A percentile compares a stretch with the other conserved stretches of the same genome.
Conservation (phyloP, 306 rosid genomes). For the Fragaria ananassa region DNA sequence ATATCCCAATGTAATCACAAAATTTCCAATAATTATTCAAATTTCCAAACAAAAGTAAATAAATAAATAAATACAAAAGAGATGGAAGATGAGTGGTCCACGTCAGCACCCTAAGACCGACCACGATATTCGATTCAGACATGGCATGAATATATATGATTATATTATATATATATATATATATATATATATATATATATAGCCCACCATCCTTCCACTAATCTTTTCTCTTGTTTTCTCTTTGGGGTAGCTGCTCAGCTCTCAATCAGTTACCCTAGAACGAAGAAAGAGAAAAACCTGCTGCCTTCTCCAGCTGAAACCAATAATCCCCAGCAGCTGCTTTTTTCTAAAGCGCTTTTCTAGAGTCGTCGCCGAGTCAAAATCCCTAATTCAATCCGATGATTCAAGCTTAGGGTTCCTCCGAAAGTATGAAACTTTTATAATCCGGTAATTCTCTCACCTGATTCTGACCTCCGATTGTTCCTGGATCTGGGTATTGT, state of each 20-base stretch:
- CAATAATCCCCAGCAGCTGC: slow-evolving; percentile 4
- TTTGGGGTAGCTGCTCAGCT: not conserved
- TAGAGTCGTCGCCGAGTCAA: slow-evolving; percentile 6
- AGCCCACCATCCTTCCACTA: not conserved
- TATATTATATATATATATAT: not conserved
- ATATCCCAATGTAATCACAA: not conserved
- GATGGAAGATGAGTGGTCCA: slow-evolving; percentile 29
- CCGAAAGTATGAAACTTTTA: not conserved
- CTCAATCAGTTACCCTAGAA: slow-evolving; percentile 10
- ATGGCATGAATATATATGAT: not conserved
- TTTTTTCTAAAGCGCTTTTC: not conserved
- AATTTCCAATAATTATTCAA: no score
- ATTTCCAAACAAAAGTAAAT: not conserved
- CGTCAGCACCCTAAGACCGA: slow-evolving; percentile 24
- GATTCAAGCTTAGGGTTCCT: slow-evolving; percentile 13
- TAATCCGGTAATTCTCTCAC: slow-evolving; percentile 17
- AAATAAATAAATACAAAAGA: not conserved
- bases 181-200: not conserved
- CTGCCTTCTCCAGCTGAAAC: not conserved
- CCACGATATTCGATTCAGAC: not conserved
- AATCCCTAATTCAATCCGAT: slow-evolving; percentile 4
- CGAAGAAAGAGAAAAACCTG: not conserved
- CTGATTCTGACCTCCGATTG: slow-evolving; percentile 3
- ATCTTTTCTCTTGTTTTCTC: not conserved
- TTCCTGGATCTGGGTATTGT: slow-evolving; percentile 9